These are phyloP conservation scores for Biscutella auriculata DNA, from an alignment of 441 rosid genomes.

Conservation along the genomic window DNA sequence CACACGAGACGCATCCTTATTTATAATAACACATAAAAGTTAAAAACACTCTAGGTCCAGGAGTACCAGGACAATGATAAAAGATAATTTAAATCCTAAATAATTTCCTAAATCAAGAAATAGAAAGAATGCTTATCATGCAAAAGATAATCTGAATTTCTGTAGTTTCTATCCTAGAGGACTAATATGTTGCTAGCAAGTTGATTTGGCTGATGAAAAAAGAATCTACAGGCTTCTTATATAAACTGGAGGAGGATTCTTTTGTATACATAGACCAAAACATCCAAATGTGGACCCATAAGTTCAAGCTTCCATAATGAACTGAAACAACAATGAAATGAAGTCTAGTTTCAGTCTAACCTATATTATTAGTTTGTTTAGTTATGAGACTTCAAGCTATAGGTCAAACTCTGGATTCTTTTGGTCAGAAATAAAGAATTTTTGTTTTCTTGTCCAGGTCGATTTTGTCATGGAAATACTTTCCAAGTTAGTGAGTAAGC, in stretches of 20 bases:
- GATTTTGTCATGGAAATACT: constrained; percentile 95
- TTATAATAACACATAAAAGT: not conserved
- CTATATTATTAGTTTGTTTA: not conserved
- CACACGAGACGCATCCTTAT: not conserved
- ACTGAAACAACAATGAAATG: not conserved
- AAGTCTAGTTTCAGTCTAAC: not conserved
- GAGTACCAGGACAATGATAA: not conserved
- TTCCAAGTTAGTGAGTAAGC: constrained; percentile 81
- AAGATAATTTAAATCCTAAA: not conserved
- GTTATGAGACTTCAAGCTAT: not conserved
- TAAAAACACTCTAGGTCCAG: not conserved
- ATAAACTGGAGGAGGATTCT: not conserved
- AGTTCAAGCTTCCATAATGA: not conserved
- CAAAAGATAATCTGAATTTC: not conserved
- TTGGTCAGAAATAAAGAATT: not conserved
- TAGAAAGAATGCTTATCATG: not conserved
- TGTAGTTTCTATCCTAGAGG: not conserved
- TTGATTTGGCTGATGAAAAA: not conserved
- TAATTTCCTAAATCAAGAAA: not conserved
- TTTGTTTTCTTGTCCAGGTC: constrained; percentile 36
- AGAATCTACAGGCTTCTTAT: not conserved
- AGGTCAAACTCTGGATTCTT: not conserved
- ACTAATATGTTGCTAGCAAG: not conserved
- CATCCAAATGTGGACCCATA: not conserved
- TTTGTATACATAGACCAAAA: not conserved